A percentile compares a stretch with the other conserved stretches of the same genome.
Conservation (phyloP, 208 protist genomes). For the Trypanosomatidae sp. region DNA sequence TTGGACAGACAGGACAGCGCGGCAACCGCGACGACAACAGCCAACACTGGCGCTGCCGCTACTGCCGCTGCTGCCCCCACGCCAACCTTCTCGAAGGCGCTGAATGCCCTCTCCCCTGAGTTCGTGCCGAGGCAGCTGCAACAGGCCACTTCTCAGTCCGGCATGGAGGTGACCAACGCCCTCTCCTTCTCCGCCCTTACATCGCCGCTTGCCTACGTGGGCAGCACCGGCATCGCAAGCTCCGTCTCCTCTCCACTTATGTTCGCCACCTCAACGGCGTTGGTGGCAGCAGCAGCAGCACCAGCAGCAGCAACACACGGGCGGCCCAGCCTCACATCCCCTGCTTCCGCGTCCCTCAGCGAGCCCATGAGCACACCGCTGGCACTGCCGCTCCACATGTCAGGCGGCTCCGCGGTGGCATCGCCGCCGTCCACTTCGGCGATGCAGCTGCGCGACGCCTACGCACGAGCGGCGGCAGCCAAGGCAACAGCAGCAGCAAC, state of each 20-base stretch:
- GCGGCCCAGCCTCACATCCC: background rate
- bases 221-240: conserved; percentile 3
- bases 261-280: conserved; percentile 5
- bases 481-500: background rate
- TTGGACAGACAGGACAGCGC: too few relatives aligned
- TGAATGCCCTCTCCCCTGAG: conserved; percentile 21
- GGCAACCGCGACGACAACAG: too few relatives aligned
- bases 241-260: conserved; percentile 18
- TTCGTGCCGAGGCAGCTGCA: conserved; percentile 13
- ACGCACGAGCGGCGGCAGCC: conserved; percentile 19
- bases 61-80: too few relatives aligned
- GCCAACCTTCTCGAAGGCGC: too few relatives aligned
- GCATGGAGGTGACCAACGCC: too few relatives aligned
- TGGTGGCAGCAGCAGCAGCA: too few relatives aligned
- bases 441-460: conserved; percentile 27
- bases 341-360: background rate
- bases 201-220: conserved; percentile 13
- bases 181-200: conserved; percentile 15
- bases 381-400: too few relatives aligned
- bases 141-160: too few relatives aligned
- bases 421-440: conserved; percentile 1
- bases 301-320: too few relatives aligned
- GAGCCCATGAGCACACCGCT: background rate
- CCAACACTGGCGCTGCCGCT: too few relatives aligned
- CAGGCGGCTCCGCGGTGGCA: background rate